Conservation (phyloP, 768 basidiomycete species). For the Tephrocybe rancida region DNA sequence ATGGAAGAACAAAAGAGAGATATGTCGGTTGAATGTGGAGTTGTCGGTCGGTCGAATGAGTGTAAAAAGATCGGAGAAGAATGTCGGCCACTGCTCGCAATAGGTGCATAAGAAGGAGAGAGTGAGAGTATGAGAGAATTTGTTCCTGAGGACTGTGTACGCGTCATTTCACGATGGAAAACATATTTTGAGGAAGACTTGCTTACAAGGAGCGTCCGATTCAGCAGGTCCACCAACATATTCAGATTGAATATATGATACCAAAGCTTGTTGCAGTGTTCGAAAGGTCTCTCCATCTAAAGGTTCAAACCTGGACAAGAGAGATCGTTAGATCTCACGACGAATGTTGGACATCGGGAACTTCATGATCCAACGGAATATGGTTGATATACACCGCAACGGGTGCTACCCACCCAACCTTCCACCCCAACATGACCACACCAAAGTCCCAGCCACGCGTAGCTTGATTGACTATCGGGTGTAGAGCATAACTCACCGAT, state of each 20-base stretch:
- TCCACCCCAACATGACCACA: background rate
- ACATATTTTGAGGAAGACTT: constrained; percentile 5
- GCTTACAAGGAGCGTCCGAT: constrained; percentile 78
- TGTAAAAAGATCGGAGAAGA: constrained; percentile 78
- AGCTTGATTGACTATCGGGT: constrained; percentile 10
- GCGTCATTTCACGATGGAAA: constrained; percentile 13
- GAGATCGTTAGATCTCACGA: constrained; percentile 6
- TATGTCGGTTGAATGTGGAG: constrained; percentile 75
- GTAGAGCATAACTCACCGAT: constrained; percentile 56
- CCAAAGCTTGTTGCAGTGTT: constrained; percentile 72
- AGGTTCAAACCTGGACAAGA: constrained; percentile 53
- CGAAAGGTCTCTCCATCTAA: constrained; percentile 72
- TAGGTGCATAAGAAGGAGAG: constrained; percentile 90
- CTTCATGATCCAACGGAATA: background rate
- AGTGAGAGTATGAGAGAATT: constrained; percentile 89
- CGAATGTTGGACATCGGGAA: background rate
- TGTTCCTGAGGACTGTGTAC: constrained; percentile 82
- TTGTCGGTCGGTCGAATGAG: constrained; percentile 69
- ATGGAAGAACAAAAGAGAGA: constrained; percentile 89
- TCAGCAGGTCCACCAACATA: constrained; percentile 87
- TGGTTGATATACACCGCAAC: background rate
- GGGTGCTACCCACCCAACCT: too few species aligned
- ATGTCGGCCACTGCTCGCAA: constrained; percentile 81
- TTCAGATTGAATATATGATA: constrained; percentile 86
- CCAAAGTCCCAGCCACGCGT: background rate